These are phyloP conservation scores for Fusarium sp. DNA, from an alignment of 2,329 filamentous ascomycete species.

Conservation along the genomic window DNA sequence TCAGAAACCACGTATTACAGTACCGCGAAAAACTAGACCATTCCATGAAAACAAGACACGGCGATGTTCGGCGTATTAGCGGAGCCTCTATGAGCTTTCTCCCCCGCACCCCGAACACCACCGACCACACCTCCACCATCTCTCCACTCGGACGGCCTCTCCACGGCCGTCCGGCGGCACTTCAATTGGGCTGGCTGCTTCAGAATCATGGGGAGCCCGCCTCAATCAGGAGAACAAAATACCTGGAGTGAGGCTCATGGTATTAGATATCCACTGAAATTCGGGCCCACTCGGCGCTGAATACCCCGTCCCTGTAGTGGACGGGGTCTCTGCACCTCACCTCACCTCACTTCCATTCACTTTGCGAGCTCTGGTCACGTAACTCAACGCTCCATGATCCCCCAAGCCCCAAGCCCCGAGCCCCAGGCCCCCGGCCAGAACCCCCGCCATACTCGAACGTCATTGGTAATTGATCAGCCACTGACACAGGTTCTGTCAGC, in stretches of 20 bases:
- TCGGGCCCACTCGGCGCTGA: constrained; percentile 32
- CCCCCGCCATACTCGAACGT: constrained; percentile 22
- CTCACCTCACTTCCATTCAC: constrained; percentile 4
- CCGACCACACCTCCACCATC: constrained; percentile 35
- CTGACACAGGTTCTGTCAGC: constrained; percentile 47
- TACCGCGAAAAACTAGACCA: constrained; percentile 15
- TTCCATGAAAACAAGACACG: constrained; percentile 29
- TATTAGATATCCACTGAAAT: constrained; percentile 31
- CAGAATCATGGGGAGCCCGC: constrained; percentile 26
- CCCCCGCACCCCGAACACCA: constrained; percentile 44
- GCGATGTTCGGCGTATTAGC: constrained; percentile 47
- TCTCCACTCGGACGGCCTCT: constrained; percentile 40
- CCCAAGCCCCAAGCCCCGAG: constrained; percentile 19
- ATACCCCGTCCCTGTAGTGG: constrained; percentile 7
- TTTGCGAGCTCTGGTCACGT: constrained; percentile 18
- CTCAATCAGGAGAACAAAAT: constrained; percentile 28
- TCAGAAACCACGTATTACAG: constrained; percentile 4
- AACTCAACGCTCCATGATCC: constrained; percentile 31
- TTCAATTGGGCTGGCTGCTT: constrained; percentile 33
- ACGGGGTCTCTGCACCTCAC: background rate
- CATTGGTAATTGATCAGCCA: constrained; percentile 45
- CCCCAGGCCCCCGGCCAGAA: constrained; percentile 11
- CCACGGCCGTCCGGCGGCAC: constrained; percentile 37
- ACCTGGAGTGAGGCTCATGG: constrained; percentile 31
- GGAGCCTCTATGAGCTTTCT: constrained; percentile 40